phyloP scores from a whole-genome alignment of 2,329 filamentous ascomycete species.

The Karstenula rhodostoma region DNA sequence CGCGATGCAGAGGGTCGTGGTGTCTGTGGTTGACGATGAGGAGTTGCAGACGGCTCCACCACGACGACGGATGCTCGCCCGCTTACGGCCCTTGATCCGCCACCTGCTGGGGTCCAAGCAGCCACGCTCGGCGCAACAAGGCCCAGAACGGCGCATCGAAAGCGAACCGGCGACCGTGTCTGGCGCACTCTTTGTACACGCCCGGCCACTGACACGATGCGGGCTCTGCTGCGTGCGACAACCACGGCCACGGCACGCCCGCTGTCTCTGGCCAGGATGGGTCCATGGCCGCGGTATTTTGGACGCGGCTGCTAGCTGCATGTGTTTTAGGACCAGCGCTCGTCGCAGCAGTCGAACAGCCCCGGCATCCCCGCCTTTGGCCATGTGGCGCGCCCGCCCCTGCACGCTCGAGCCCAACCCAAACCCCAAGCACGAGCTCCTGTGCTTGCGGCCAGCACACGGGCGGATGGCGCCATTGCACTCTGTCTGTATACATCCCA shows the following conservation, averaged over 20 bases:
- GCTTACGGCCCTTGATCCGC: slow-evolving; percentile 14
- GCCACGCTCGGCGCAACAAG: slow-evolving; percentile 16
- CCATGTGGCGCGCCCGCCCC: slow-evolving; percentile 6
- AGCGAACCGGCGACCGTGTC: slow-evolving; percentile 6
- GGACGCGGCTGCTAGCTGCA: slow-evolving; percentile 13
- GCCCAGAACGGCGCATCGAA: slow-evolving; percentile 19
- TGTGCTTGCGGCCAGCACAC: background rate
- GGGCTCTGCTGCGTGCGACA: background rate
- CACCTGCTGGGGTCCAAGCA: slow-evolving; percentile 15
- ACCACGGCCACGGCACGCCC: background rate
- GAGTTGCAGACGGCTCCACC: slow-evolving; percentile 28
- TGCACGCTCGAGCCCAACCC: slow-evolving; percentile 3
- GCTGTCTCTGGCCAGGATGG: background rate
- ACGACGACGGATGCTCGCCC: slow-evolving; percentile 14
- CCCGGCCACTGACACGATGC: slow-evolving; percentile 1
- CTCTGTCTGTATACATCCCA: background rate
- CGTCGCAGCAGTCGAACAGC: slow-evolving; percentile 8
- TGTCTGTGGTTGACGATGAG: slow-evolving; percentile 13
- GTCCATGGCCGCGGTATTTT: slow-evolving; percentile 9
- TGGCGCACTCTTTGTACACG: background rate
- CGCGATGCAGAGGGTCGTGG: slow-evolving; percentile 14
- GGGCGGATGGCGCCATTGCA: background rate
- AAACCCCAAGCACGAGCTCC: background rate
- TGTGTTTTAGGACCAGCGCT: slow-evolving; percentile 7
- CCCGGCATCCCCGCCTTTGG: slow-evolving; percentile 6